These are phyloP conservation scores for Fraxinus sp. DNA, from an alignment of 305 asterid species.

Conservation along the genomic window DNA sequence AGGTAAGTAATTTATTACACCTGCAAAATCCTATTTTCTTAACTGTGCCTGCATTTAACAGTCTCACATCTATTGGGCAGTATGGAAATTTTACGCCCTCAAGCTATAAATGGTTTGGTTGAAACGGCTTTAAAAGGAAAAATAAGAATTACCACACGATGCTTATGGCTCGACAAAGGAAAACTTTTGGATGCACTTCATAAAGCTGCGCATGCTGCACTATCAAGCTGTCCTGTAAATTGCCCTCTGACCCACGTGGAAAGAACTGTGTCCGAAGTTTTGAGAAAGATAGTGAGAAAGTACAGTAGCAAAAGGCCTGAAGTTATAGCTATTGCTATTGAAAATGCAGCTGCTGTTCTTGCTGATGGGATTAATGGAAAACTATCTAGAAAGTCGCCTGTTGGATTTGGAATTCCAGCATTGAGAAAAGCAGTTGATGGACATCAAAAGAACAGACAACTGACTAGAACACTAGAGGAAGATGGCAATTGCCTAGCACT, in stretches of 20 bases:
- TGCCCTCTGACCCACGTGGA: constrained; percentile 90
- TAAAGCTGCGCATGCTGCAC: constrained; percentile 92
- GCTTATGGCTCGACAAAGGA: constrained; percentile 99
- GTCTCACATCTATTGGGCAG: constrained; percentile 44
- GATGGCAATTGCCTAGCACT: constrained; percentile 36
- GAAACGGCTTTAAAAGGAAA: constrained; percentile 77
- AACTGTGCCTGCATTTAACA: constrained; percentile 20
- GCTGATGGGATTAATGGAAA: constrained; percentile 79
- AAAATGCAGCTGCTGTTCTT: constrained; percentile 82
- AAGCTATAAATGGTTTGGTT: constrained; percentile 37
- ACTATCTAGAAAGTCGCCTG: constrained; percentile 59
- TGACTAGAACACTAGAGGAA: constrained; percentile 45
- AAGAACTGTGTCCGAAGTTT: constrained; percentile 85
- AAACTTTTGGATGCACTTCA: constrained; percentile 95
- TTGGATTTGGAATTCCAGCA: constrained; percentile 46
- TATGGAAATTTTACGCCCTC: constrained; percentile 94
- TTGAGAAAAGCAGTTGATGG: constrained; percentile 63
- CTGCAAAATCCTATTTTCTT: constrained; percentile 20
- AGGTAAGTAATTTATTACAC: constrained; percentile 44
- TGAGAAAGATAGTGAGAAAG: constrained; percentile 94
- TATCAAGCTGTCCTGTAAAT: constrained; percentile 84
- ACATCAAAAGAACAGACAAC: constrained; percentile 39
- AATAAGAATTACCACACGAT: constrained; percentile 93
- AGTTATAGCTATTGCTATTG: constrained; percentile 79
- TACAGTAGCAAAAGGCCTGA: constrained; percentile 97